Evolutionary conservation across 495 filamentous ascomycete genomes (phyloP), one percentile per base, ranked within the genome.

Genomic region (Zalerion maritima): DNA sequence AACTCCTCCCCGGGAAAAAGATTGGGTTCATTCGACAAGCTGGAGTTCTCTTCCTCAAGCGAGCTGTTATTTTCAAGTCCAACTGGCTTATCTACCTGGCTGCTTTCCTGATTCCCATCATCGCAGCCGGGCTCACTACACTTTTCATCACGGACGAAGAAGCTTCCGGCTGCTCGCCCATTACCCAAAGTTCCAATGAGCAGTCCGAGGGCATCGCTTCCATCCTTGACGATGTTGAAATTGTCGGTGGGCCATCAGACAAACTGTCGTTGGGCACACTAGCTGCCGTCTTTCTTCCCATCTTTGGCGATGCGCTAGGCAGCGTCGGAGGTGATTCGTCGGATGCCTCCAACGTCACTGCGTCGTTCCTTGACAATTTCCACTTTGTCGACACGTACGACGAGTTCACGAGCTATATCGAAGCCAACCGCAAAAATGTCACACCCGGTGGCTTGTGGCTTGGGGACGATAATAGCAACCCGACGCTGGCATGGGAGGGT

Each of bases 371-470:
- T 11, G 14, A 52, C 14, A 57, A 56, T 40, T 31, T 81, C 10
- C 69, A 77, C 20, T 38, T 62, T 10, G 75, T 85, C 11, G 52
- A 80, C 49, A 71, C 65, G 8, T 34, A 79, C 4, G 47, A 58
- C 18, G 71, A 79, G 1, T 86, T 91, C 46, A 74, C 75, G 32
- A 38, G 58, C 13, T 76, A 74, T 40, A 63, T 91, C 21, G 35
- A 47, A 9, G 40, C 56, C 16, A 64, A 72, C 24, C 81, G 71
- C 48, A 52, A 50, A 28, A 75, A 78, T 38, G 59, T 84, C 32
- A 78, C 67, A 0, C 79, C 82, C 2, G 81, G 81, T 10, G 81
- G 75, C 9, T 67, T 84, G 49, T 92, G 78, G 52, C 55, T 83
- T 7, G 76, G 73, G 14, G 62, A 72, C 24, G 57, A 47, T 14